These are phyloP conservation scores for Cladochytrium replicatum DNA, from an alignment of 192 early-diverging fungal species.

Conservation along the genomic window DNA sequence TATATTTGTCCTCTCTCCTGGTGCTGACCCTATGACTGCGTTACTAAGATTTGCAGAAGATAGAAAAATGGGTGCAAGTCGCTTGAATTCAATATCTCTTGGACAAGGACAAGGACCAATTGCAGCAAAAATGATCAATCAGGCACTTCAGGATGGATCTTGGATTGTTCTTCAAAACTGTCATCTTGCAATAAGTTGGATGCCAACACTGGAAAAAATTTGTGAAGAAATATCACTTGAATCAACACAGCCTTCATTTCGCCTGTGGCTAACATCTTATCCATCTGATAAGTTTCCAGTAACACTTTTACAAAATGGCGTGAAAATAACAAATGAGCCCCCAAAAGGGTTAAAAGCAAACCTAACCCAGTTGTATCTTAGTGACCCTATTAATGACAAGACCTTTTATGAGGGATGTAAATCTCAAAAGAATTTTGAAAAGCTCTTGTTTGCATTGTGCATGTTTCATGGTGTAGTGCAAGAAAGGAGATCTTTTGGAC, in stretches of 20 bases:
- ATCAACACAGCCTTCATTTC: slow-evolving; percentile 41
- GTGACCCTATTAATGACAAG: slow-evolving; percentile 49
- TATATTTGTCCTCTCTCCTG: slow-evolving; percentile 51
- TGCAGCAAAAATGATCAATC: slow-evolving; percentile 44
- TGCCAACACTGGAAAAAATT: slow-evolving; percentile 49
- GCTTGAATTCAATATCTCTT: slow-evolving; percentile 44
- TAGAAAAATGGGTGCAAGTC: slow-evolving; percentile 42
- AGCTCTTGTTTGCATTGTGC: slow-evolving; percentile 43
- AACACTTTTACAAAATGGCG: slow-evolving; percentile 48
- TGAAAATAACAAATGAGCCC: slow-evolving; percentile 56
- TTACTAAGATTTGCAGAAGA: slow-evolving; percentile 46
- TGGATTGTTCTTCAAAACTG: slow-evolving; percentile 56
- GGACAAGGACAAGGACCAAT: slow-evolving; percentile 58
- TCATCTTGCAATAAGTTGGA: slow-evolving; percentile 55
- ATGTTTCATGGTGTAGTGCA: slow-evolving; percentile 57
- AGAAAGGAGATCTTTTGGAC: slow-evolving; percentile 46
- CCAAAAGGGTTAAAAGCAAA: slow-evolving; percentile 45
- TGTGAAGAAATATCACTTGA: slow-evolving; percentile 48
- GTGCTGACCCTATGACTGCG: slow-evolving; percentile 49
- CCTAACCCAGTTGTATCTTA: slow-evolving; percentile 37
- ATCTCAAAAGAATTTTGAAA: slow-evolving; percentile 40
- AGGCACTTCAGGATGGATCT: slow-evolving; percentile 35
- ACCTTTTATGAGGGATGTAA: slow-evolving; percentile 52
- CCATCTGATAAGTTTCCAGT: slow-evolving; percentile 52
- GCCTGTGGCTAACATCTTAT: slow-evolving; percentile 47